These are phyloP conservation scores for Agastache rugosa DNA, from an alignment of 257 asterid genomes.

Conservation along the genomic window DNA sequence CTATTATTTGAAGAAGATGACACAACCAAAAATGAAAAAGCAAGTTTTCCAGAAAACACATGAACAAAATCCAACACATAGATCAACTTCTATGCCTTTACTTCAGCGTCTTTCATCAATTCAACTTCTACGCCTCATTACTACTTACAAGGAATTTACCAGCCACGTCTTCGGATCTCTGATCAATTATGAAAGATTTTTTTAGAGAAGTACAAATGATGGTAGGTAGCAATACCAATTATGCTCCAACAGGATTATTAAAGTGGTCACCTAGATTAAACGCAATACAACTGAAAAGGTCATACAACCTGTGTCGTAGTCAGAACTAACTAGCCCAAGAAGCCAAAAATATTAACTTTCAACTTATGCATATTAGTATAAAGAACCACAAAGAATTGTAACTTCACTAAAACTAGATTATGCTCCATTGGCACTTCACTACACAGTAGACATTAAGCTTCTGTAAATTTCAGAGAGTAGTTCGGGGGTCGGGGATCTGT, in stretches of 20 bases:
- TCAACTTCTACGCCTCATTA: not conserved
- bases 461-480: not conserved
- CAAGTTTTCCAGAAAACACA: not conserved
- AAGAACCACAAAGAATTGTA: not conserved
- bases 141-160: not conserved
- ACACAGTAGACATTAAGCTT: slow-evolving; percentile 15
- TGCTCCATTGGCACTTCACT: slow-evolving; percentile 10
- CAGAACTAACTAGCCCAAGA: slow-evolving; percentile 19
- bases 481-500: not conserved
- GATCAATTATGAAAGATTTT: not conserved
- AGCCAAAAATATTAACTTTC: slow-evolving; percentile 12
- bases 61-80: slow-evolving; percentile 18
- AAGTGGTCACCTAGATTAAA: not conserved
- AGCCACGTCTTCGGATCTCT: not conserved
- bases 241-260: not conserved
- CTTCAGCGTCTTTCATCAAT: not conserved
- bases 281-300: not conserved
- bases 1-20: slow-evolving; percentile 11
- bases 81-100: not conserved
- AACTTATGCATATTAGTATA: not conserved
- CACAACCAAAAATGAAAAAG: slow-evolving; percentile 25
- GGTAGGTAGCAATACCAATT: not conserved
- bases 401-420: slow-evolving; percentile 4
- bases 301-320: not conserved
- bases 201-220: not conserved